phyloP scores from a whole-genome alignment of 306 rosid genomes.

The Lathyrus sativus region DNA sequence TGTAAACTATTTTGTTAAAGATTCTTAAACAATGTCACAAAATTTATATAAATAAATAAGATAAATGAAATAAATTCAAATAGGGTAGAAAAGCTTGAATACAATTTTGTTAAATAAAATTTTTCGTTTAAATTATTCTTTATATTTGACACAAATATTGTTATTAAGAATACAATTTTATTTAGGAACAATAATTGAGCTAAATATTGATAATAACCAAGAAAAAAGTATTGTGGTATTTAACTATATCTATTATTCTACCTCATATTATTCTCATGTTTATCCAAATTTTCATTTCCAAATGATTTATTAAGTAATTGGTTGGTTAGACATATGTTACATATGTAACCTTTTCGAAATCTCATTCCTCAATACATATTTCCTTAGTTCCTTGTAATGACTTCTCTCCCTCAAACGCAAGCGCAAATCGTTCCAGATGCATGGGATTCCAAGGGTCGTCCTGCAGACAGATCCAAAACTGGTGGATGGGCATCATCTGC shows the following conservation, averaged over 20 bases:
- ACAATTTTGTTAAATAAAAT: too few relatives aligned
- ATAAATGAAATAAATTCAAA: not conserved
- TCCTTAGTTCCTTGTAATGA: conserved; percentile 4
- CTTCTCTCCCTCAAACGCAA: conserved; percentile 46
- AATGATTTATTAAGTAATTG: not conserved
- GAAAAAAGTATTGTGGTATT: not conserved
- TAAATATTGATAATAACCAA: not conserved
- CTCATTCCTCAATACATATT: not conserved
- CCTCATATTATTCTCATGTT: not conserved
- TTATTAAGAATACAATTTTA: too few relatives aligned
- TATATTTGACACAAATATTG: too few relatives aligned
- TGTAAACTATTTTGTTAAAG: too few relatives aligned
- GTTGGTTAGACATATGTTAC: not conserved
- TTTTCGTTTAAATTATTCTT: too few relatives aligned
- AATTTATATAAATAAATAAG: too few relatives aligned
- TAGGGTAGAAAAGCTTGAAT: too few relatives aligned
- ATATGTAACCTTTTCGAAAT: not conserved
- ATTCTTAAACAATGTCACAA: too few relatives aligned
- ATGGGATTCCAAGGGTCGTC: conserved; percentile 78
- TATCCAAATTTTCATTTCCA: not conserved
- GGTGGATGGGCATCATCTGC: conserved; percentile 89
- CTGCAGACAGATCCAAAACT: conserved; percentile 60
- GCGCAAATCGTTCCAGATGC: conserved; percentile 65
- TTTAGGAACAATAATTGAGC: too few relatives aligned
- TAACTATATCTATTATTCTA: conserved; percentile 4